These are phyloP conservation scores for Bullera alba DNA, from an alignment of 768 basidiomycete genomes.

Conservation along the genomic window DNA sequence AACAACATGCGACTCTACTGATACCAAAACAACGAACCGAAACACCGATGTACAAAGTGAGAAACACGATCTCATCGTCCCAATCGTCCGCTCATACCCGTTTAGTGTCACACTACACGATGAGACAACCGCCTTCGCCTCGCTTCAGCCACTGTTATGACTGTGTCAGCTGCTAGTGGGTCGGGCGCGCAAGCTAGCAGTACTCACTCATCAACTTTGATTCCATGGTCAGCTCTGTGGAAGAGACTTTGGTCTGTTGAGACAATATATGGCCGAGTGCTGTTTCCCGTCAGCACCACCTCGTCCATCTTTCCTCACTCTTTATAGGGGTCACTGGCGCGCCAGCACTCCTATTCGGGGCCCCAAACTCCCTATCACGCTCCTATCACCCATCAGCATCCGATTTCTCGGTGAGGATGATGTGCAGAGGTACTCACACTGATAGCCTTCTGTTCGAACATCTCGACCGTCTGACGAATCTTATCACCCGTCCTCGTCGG, in stretches of 20 bases:
- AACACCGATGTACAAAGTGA: not conserved
- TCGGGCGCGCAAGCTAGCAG: not conserved
- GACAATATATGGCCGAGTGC: not conserved
- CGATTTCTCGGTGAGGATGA: no score
- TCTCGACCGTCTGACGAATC: not conserved
- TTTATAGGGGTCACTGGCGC: no score
- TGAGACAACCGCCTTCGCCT: not conserved
- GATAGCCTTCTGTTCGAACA: not conserved
- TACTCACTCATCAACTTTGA: conserved; percentile 10
- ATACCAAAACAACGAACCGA: not conserved
- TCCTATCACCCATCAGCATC: no score
- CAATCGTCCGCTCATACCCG: no score
- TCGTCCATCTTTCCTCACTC: no score
- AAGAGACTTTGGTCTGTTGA: conserved; percentile 1
- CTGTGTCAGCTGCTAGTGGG: not conserved
- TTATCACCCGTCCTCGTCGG: not conserved
- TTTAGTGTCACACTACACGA: not conserved
- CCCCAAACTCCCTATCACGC: no score
- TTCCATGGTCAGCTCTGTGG: conserved; percentile 4
- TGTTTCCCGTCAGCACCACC: no score
- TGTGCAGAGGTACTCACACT: no score
- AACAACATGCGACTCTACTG: not conserved
- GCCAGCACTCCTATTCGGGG: no score
- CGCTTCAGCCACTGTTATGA: conserved; percentile 6
- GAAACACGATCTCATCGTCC: no score